Evolutionary conservation across 805 yeast genomes (phyloP), one percentile per base, ranked within the genome.

Genomic region (Dipodascus albidus): DNA sequence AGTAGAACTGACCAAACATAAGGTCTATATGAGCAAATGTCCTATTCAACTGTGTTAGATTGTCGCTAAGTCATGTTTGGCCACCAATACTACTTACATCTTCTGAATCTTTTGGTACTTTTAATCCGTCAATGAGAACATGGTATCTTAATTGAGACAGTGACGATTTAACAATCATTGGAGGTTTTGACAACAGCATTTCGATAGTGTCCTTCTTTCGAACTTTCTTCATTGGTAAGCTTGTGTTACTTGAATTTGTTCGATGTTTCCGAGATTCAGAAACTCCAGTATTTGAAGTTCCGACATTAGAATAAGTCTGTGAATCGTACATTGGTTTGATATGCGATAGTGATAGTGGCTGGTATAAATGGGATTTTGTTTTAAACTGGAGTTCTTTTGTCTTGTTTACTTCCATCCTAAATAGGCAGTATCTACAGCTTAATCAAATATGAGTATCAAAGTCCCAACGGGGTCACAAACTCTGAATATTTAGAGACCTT

Each of bases 1-100:
- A 85, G 71, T 17, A 89, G 69, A 15, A 89, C 81, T 0, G 89
- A 77, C 96, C 96, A 89, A 1, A 87, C 85, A 58, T 84, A 83
- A 14, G 80, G 70, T 57, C 96, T 67, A 62, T 85, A 85, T 1
- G 85, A 81, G 60, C 87, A 81, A 51, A 72, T 74, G 15, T 75
- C 80, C 41, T 60, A 47, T 50, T 44, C 42, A 53, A 23, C 47
- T 14, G 31, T 17, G 31, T 24, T 54, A 19, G 33, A 15, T 23
- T 21, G 42, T 6, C n/a, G 23, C 17, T 23, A 50, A 50, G n/a
- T n/a, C n/a, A n/a, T n/a, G n/a, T n/a, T n/a, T n/a, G n/a, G n/a
- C n/a, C n/a, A n/a, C n/a, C n/a, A n/a, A n/a, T n/a, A n/a, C n/a
- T n/a, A 50, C 57, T 50, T 52, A 55, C 54, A 19, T 47, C 53